These are phyloP conservation scores for Penstemon eatonii DNA, from an alignment of 257 asterid genomes.

Conservation along the genomic window DNA sequence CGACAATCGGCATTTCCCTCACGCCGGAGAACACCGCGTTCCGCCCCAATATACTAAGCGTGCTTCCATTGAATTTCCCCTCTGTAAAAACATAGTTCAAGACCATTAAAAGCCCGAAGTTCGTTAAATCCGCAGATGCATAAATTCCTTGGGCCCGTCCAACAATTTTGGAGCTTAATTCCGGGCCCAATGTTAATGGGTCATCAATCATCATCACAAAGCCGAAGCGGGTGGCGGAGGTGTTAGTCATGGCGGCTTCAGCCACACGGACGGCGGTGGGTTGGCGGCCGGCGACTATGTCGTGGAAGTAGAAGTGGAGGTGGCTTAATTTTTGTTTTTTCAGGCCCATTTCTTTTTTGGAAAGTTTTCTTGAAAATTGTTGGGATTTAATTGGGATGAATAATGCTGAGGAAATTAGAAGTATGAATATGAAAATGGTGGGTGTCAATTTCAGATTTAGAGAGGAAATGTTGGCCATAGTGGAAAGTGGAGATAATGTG, in stretches of 20 bases:
- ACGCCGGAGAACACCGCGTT: conserved; percentile 14
- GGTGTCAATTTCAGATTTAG: too few relatives aligned
- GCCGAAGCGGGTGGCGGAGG: conserved; percentile 28
- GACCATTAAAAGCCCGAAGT: conserved; percentile 27
- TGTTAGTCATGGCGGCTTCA: conserved; percentile 26
- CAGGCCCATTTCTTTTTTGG: conserved; percentile 4
- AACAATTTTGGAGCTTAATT: conserved; percentile 28
- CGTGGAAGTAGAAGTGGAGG: conserved; percentile 29
- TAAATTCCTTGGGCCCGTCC: conserved; percentile 45
- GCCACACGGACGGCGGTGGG: conserved; percentile 43
- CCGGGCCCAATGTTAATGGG: conserved; percentile 35
- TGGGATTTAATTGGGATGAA: too few relatives aligned
- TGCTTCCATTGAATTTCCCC: conserved; percentile 43
- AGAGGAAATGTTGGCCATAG: conserved; percentile 20
- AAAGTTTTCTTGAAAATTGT: too few relatives aligned
- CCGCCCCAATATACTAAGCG: conserved; percentile 36
- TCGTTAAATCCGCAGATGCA: conserved; percentile 26
- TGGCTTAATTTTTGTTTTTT: conserved; percentile 41
- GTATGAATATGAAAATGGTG: too few relatives aligned
- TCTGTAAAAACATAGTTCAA: conserved; percentile 34
- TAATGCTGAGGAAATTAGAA: too few relatives aligned
- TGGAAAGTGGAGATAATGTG: background rate
- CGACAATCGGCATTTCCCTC: conserved; percentile 41
- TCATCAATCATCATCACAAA: conserved; percentile 34
- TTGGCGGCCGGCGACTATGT: conserved; percentile 30